Base-by-base conservation (phyloP, 1,284 basidiomycete species). In the Peniophora sp. region DNA sequence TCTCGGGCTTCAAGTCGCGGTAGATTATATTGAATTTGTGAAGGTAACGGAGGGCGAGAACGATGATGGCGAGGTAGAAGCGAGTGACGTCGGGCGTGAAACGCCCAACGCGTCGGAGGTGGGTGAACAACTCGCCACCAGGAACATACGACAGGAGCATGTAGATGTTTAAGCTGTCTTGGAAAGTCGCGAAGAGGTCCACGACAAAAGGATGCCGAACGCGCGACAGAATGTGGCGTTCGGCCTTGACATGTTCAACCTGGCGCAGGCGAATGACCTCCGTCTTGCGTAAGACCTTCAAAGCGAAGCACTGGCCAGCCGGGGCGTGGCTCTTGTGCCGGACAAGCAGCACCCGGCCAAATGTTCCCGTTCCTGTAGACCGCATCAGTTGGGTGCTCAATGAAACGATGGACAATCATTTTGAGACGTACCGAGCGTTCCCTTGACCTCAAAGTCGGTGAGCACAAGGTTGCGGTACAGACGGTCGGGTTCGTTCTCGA, bases 131-230 rank as follows among this genome's bases (percentile, higher is more conserved):
- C 70, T 99, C 96, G 48, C 96, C 96, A 22, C 96, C 96, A 1
- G 96, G 93, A 44, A 99, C 88, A 66, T 97, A 99, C 58, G 97
- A 97, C 81, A 98, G 92, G 55, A 99, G 81, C 95, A 99, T 97
- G 74, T 97, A 99, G 39, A 98, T 80, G 69, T 97, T 97, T 60
- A 92, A 77, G 55, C 88, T 87, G 66, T 98, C 95, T 64, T 94
- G 92, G 69, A 97, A 98, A 1, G 95, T 97, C 24, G 94, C 93
- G 70, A 96, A 98, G 53, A 91, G 78, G 58, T 91, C 86, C 55
- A 91, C 87, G 54, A 91, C 79, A 65, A 91, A 91, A 3, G 88
- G 88, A 58, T 91, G 87, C 35, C 81, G 80, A 45, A 90, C 83
- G 37, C 85, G 80, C 32, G 93, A 94, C 43, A 99, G 81, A 67